Percentiles rank a stretch among this genome's conserved stretches.
phyloP scores from a whole-genome alignment of 768 basidiomycete genomes.

The Pleurotus eryngii region DNA sequence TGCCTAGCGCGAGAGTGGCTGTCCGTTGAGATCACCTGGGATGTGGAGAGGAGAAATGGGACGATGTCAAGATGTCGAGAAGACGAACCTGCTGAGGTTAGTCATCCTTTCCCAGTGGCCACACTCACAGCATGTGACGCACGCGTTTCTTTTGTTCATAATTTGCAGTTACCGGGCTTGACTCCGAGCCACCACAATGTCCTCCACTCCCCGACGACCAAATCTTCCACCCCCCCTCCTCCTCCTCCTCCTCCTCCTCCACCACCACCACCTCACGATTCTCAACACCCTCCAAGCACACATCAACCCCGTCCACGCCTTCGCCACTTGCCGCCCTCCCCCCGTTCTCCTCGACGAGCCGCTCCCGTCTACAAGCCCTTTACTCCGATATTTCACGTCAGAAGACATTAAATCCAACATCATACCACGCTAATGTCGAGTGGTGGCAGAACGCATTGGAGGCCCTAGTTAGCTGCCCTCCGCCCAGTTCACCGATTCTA shows the following conservation, averaged over 20 bases:
- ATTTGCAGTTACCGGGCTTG: background rate
- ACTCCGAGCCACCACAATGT: background rate
- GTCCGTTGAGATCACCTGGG: no score
- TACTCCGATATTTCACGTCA: slow-evolving; percentile 88
- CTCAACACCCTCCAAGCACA: background rate
- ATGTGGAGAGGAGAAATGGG: no score
- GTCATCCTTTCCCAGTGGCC: background rate
- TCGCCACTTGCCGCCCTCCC: slow-evolving; percentile 27
- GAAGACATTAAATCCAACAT: slow-evolving; percentile 79
- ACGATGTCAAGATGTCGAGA: no score
- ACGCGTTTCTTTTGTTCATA: background rate
- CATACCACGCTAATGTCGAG: slow-evolving; percentile 74
- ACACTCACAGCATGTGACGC: background rate
- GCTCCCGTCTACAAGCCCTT: slow-evolving; percentile 66
- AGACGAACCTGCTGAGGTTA: no score
- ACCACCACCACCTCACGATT: slow-evolving; percentile 11
- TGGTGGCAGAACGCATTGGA: slow-evolving; percentile 85
- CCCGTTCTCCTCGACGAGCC: slow-evolving; percentile 46
- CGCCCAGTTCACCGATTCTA: no score
- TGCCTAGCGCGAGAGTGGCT: no score
- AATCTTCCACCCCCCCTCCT: background rate
- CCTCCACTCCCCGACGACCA: background rate
- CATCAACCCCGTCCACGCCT: background rate
- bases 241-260: background rate
- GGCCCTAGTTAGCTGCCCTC: slow-evolving; percentile 42